A percentile compares a stretch with the other conserved stretches of the same genome.
Evolutionary conservation across 345 rosid species (phyloP).

Genomic region (Populus tremula): DNA sequence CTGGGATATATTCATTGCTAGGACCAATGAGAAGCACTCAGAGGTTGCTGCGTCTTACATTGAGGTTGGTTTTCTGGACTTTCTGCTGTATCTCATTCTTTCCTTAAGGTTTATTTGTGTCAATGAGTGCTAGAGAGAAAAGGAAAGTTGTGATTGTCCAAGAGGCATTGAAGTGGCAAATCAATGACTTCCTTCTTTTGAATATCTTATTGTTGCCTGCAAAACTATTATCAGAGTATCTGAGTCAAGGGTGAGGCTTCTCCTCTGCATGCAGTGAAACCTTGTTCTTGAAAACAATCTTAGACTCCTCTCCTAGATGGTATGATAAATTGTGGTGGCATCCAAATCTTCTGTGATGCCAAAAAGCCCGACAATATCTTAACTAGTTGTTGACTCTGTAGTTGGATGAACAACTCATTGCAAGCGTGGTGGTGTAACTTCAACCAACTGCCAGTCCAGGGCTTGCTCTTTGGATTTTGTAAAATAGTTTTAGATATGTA

Average conservation of each 20-base stretch:
- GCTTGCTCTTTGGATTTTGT: not conserved
- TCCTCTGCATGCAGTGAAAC: not conserved
- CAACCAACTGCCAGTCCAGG: not conserved
- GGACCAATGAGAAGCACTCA: slow-evolving; percentile 97
- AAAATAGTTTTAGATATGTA: no score
- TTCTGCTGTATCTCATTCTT: not conserved
- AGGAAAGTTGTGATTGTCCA: not conserved
- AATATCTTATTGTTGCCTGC: not conserved
- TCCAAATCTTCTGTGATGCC: not conserved
- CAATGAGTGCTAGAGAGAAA: not conserved
- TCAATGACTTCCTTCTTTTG: not conserved
- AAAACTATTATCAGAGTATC: not conserved
- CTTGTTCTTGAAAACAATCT: not conserved
- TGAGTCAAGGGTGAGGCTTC: not conserved
- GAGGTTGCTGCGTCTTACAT: slow-evolving; percentile 98
- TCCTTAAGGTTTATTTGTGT: not conserved
- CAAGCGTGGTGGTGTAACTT: not conserved
- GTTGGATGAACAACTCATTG: not conserved
- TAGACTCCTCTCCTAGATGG: not conserved
- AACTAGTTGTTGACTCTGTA: not conserved
- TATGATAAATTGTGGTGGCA: not conserved
- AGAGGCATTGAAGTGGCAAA: not conserved
- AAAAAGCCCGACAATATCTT: not conserved
- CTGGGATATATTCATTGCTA: slow-evolving; percentile 99
- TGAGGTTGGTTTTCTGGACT: slow-evolving; percentile 51